A percentile compares a stretch with the other conserved stretches of the same genome.
Conservation (phyloP, 768 basidiomycete species). For the Zangia roseola region DNA sequence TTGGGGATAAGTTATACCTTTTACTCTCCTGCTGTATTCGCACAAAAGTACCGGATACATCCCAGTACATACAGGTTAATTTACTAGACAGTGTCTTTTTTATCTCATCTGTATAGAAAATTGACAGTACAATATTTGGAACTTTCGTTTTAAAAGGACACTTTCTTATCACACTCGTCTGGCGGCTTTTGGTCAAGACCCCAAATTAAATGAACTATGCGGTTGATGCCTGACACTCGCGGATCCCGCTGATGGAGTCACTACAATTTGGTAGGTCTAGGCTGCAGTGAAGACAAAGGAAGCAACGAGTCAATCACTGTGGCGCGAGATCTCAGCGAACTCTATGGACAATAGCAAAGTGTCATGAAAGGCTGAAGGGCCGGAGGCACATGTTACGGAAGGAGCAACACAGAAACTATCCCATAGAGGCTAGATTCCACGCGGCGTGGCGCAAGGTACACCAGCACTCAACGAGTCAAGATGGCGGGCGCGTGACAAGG, state of each 20-base stretch:
- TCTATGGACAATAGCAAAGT: background rate
- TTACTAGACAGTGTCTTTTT: conserved; percentile 6
- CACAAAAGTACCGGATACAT: conserved; percentile 24
- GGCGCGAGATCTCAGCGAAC: conserved; percentile 28
- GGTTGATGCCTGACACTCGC: conserved; percentile 5
- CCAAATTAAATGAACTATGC: conserved; percentile 12
- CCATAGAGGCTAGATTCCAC: conserved; percentile 9
- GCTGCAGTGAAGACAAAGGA: conserved; percentile 1
- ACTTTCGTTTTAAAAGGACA: conserved; percentile 9
- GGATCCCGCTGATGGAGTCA: conserved; percentile 2
- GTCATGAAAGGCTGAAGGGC: background rate
- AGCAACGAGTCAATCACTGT: conserved; percentile 7
- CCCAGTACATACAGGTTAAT: conserved; percentile 17
- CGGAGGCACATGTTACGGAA: conserved; percentile 8
- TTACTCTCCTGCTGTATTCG: conserved; percentile 5
- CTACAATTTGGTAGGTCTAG: background rate
- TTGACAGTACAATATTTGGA: background rate
- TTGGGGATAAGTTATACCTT: conserved; percentile 30
- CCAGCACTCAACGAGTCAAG: conserved; percentile 1
- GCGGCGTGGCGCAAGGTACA: conserved; percentile 15
- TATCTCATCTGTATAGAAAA: conserved; percentile 15
- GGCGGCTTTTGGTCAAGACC: conserved; percentile 17
- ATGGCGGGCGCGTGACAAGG: background rate
- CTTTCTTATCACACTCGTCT: too few species aligned
- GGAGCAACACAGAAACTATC: conserved; percentile 9